Conservation (phyloP, 2,329 filamentous ascomycete species). For the Didymella keratinophila region DNA sequence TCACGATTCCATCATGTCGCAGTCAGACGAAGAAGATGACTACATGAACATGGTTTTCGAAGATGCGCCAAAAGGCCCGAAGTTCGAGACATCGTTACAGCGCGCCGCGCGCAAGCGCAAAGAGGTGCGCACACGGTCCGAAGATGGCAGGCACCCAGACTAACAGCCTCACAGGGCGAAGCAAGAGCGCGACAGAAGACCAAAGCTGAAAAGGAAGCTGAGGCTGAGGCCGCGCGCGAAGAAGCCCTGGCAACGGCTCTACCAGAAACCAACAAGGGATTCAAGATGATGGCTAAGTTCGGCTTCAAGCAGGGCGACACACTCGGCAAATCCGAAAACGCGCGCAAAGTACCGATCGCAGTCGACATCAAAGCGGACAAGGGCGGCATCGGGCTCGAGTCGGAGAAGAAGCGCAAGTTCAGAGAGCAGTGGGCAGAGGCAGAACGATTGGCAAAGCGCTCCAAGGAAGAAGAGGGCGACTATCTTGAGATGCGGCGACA, state of each 20-base stretch:
- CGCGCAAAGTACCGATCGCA: slow-evolving; percentile 74
- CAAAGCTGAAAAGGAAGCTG: slow-evolving; percentile 81
- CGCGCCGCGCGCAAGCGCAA: slow-evolving; percentile 62
- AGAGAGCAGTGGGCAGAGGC: slow-evolving; percentile 48
- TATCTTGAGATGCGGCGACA: slow-evolving; percentile 46
- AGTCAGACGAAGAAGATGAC: slow-evolving; percentile 80
- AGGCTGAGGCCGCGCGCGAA: slow-evolving; percentile 76
- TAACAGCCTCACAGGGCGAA: slow-evolving; percentile 37
- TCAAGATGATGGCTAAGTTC: slow-evolving; percentile 97
- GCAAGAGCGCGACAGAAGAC: slow-evolving; percentile 63
- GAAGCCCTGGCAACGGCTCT: slow-evolving; percentile 77
- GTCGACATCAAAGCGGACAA: slow-evolving; percentile 80
- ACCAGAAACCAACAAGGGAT: slow-evolving; percentile 78
- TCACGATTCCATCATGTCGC: slow-evolving; percentile 34
- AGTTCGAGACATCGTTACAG: slow-evolving; percentile 70
- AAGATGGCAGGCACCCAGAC: slow-evolving; percentile 3
- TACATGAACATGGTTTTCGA: slow-evolving; percentile 97
- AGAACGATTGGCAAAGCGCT: slow-evolving; percentile 44
- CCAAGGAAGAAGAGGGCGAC: slow-evolving; percentile 57
- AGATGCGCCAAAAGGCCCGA: slow-evolving; percentile 61
- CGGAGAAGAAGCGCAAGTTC: slow-evolving; percentile 79
- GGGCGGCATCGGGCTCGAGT: slow-evolving; percentile 83
- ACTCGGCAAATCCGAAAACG: slow-evolving; percentile 69
- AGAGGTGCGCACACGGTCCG: slow-evolving; percentile 50
- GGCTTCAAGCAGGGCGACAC: slow-evolving; percentile 81